These are phyloP conservation scores for Ogataea neopini DNA, from an alignment of 805 yeast species.

Conservation along the genomic window DNA sequence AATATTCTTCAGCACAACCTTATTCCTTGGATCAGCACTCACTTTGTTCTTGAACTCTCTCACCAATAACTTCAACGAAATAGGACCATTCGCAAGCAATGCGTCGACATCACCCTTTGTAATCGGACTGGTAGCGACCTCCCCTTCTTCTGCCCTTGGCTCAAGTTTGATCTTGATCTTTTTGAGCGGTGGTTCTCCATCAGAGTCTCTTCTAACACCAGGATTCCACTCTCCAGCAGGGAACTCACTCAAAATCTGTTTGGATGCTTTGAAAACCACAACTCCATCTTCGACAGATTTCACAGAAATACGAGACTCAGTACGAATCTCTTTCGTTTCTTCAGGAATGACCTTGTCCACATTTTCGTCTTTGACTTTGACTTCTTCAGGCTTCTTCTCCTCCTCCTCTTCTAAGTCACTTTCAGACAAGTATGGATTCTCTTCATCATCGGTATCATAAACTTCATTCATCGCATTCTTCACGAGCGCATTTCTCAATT, in stretches of 20 bases:
- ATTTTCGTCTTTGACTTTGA: conserved; percentile 39
- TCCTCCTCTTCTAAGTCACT: conserved; percentile 63
- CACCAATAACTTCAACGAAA: conserved; percentile 56
- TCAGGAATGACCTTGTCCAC: conserved; percentile 27
- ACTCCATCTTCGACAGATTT: conserved; percentile 49
- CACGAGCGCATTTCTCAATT: conserved; percentile 77
- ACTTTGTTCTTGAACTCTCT: conserved; percentile 61
- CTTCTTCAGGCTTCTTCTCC: conserved; percentile 33
- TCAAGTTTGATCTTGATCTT: conserved; percentile 31
- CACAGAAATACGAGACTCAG: conserved; percentile 35
- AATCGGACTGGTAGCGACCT: conserved; percentile 40
- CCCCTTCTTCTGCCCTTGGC: conserved; percentile 10
- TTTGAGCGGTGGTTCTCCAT: conserved; percentile 31
- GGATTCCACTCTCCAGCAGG: conserved; percentile 90
- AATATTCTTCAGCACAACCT: conserved; percentile 50
- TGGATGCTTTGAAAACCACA: conserved; percentile 65
- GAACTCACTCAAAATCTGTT: conserved; percentile 59
- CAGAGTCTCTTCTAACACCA: conserved; percentile 30
- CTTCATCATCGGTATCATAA: conserved; percentile 77
- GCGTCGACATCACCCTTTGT: conserved; percentile 72
- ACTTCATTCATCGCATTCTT: conserved; percentile 86
- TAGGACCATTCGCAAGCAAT: conserved; percentile 56
- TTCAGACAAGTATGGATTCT: conserved; percentile 76
- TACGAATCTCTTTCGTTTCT: conserved; percentile 9
- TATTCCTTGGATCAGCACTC: conserved; percentile 62